phyloP scores from a whole-genome alignment of 2,329 filamentous ascomycete species.

The Trichoderma brevicompactum region DNA sequence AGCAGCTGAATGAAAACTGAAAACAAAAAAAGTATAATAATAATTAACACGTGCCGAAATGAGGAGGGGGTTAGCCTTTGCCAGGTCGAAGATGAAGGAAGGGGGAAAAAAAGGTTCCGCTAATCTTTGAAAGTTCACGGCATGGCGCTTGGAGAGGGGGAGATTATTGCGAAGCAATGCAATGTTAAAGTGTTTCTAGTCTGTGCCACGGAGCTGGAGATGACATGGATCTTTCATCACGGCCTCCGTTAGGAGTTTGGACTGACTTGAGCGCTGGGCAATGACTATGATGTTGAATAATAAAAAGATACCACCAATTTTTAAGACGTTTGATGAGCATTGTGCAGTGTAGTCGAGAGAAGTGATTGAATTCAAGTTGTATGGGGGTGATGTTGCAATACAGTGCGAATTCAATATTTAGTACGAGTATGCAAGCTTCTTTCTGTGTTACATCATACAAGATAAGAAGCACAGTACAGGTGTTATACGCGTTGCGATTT shows the following conservation, averaged over 20 bases:
- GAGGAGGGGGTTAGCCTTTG: neutral
- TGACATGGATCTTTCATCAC: conserved; percentile 4
- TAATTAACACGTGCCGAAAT: neutral
- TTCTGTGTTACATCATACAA: too few species aligned
- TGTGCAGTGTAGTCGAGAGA: too few species aligned
- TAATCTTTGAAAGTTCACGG: conserved; percentile 6
- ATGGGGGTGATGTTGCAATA: too few species aligned
- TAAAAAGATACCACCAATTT: conserved; percentile 23
- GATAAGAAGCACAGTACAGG: too few species aligned
- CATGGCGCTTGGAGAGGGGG: conserved; percentile 11
- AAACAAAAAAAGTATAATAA: neutral
- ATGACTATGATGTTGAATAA: conserved; percentile 16
- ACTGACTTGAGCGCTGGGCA: neutral
- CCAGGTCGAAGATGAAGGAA: neutral
- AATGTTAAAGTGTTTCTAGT: neutral
- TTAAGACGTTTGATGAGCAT: neutral
- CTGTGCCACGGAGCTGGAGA: conserved; percentile 1
- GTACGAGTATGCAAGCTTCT: too few species aligned
- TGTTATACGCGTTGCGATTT: too few species aligned
- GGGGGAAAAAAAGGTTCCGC: neutral
- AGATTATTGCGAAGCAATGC: neutral
- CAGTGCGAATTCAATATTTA: too few species aligned
- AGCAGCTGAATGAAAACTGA: neutral
- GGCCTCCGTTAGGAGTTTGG: neutral
- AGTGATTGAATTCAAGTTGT: too few species aligned